Conservation (phyloP, 306 rosid species). For the Argentina anserina region DNA sequence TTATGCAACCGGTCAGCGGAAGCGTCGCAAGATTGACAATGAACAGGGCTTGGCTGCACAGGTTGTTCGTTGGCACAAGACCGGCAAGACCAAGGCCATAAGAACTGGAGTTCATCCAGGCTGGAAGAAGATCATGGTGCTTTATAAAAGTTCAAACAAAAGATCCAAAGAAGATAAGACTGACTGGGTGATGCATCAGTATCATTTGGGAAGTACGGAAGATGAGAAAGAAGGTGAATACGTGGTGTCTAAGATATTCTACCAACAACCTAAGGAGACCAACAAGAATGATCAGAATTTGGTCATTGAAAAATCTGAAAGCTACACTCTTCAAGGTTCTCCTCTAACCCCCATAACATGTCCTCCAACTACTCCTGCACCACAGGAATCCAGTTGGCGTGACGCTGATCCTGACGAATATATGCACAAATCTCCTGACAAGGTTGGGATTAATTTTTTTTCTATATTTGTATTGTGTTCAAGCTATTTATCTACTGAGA, state of each 20-base stretch:
- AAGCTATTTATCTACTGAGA: background rate
- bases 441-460: constrained; percentile 39
- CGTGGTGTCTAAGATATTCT: constrained; percentile 71
- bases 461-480: background rate
- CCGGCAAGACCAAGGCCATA: constrained; percentile 45
- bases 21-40: constrained; percentile 51
- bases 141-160: constrained; percentile 55
- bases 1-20: constrained; percentile 69
- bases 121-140: constrained; percentile 83
- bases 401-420: constrained; percentile 35
- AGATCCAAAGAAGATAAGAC: constrained; percentile 58
- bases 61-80: constrained; percentile 62
- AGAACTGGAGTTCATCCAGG: constrained; percentile 50
- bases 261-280: constrained; percentile 53
- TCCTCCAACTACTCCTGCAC: constrained; percentile 61
- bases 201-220: constrained; percentile 72
- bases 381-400: constrained; percentile 31
- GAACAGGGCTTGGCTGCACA: constrained; percentile 27
- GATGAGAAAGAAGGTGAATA: constrained; percentile 76
- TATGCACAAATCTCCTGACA: constrained; percentile 27
- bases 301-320: constrained; percentile 42
- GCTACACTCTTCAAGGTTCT: constrained; percentile 37
- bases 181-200: constrained; percentile 92
- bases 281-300: constrained; percentile 39
- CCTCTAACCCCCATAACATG: constrained; percentile 70